These are phyloP conservation scores for Xenosphaeropsis pyriputrescens DNA, from an alignment of 2,329 filamentous ascomycete genomes.

Conservation along the genomic window DNA sequence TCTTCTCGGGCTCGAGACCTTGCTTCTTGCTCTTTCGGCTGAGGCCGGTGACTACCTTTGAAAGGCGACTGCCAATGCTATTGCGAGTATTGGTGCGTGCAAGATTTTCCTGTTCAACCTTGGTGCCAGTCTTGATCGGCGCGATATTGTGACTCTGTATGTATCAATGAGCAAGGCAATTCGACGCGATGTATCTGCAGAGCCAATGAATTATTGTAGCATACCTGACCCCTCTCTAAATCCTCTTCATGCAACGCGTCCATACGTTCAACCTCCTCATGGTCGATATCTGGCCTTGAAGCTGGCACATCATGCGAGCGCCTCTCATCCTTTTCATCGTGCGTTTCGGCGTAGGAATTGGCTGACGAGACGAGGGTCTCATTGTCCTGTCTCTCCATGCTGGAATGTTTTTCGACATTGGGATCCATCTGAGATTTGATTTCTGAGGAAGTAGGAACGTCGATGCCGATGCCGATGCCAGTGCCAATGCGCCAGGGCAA, in stretches of 20 bases:
- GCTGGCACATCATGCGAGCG: too few relatives aligned
- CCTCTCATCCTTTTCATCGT: too few relatives aligned
- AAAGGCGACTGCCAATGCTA: slow-evolving; percentile 11
- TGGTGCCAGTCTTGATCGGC: not conserved
- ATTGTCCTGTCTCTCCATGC: too few relatives aligned
- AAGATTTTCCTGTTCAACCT: slow-evolving; percentile 2
- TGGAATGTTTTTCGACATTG: too few relatives aligned
- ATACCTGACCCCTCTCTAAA: slow-evolving; percentile 10
- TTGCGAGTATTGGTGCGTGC: slow-evolving; percentile 5
- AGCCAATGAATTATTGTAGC: slow-evolving; percentile 2
- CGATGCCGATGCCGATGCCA: too few relatives aligned
- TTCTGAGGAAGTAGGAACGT: too few relatives aligned
- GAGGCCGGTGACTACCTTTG: slow-evolving; percentile 11
- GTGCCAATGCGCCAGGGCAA: too few relatives aligned
- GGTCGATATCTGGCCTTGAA: slow-evolving; percentile 8
- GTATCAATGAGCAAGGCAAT: not conserved
- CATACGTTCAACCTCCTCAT: slow-evolving; percentile 15
- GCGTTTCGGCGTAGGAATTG: too few relatives aligned
- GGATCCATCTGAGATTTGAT: too few relatives aligned
- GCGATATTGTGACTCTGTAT: not conserved
- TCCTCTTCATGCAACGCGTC: slow-evolving; percentile 12
- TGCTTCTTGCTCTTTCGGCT: slow-evolving; percentile 11
- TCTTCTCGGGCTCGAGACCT: slow-evolving; percentile 6
- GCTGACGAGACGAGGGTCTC: too few relatives aligned
- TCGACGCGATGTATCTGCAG: not conserved